Evolutionary conservation across 2,329 filamentous ascomycete genomes (phyloP), one percentile per base, ranked within the genome.

Genomic region (Alternaria consortialis): DNA sequence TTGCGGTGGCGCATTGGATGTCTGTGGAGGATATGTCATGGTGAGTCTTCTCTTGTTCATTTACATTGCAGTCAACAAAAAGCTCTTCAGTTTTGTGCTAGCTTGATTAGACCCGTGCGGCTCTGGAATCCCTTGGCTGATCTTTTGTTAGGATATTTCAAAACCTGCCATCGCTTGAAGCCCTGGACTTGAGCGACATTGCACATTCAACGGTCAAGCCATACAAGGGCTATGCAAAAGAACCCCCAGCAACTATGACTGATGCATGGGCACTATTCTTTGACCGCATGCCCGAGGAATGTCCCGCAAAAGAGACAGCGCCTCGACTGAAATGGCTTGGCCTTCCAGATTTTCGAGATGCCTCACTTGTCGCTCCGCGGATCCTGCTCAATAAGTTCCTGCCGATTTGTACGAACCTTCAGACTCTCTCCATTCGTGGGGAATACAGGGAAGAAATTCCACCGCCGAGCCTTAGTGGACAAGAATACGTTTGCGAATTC

Each of bases 1-100:
- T 74, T 50, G 72, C 73, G 5, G 56, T 74, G 7, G 63, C 71
- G 9, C 59, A 53, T 36, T 74, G 71, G 70, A 74, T 75, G 73
- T 57, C 42, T 7, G 15, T 23, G 9, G 39, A 60, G 2, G 71
- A 75, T 58, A 17, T 72, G 15, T 15, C 34, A 4, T 75, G 70
- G 70, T 68, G 36, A 47, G 55, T 60, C 20, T 11, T 4, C n/a
- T 23, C 27, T 53, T n/a, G 9, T 40, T 23, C 12, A 13, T 42
- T 1, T 42, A 25, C 20, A 42, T 42, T 0, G 7, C 12, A 42
- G 7, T 15, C 11, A 42, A 42, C 11, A 25, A 13, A 25, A 42
- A 12, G 39, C 6, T 11, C 6, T 15, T 42, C 1, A 12, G 17
- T 17, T 40, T 40, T 1, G 5, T 6, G 9, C 39, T 12, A 40